Evolutionary conservation across 495 filamentous ascomycete genomes (phyloP), one percentile per base, ranked within the genome.

Genomic region (Lepidopterella palustris): DNA sequence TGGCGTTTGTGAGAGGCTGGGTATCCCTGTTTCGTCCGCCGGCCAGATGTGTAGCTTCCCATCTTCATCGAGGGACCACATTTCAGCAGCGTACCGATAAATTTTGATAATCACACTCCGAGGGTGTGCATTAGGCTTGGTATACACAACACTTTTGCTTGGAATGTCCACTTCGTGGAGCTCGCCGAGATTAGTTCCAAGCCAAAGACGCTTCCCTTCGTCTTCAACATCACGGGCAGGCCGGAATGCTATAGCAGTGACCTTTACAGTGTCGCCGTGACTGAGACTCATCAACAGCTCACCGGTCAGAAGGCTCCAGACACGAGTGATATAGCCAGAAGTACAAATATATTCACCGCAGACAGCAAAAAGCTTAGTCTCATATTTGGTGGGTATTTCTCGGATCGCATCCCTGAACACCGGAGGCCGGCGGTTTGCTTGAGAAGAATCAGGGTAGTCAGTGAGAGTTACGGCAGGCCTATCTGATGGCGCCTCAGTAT

Each of bases 31-130:
- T 45, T 84, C 82, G 70, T 92, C 89, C 20, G 91, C 85, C 6
- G 81, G 80, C 93, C 93, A 98, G 21, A 97, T 82, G 59, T 89
- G 83, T 21, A 98, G 77, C 39, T 87, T 90, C 11, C 93, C 93
- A 62, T 87, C 84, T 58, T 96, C 91, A 73, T 97, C 95, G 13
- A 97, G 65, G 1, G 91, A 90, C 93, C 93, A 98, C 77, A 98
- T 84, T 62, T 95, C 87, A 64, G 90, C 88, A 59, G 83, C 85
- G 72, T 92, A 85, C 51, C 92, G 84, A 60, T 87, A 83, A 20
- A 98, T 96, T 69, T 86, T 91, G 58, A 92, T 82, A 57, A 98
- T 82, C 66, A 96, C 89, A 49, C 86, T 78, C 29, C 91, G 84
- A 1, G 84, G 84, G 60, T 97, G 93, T 18, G 90, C 87, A 65